These are phyloP conservation scores for Metroxylon sagu DNA, from an alignment of 176 grass and related monocot species.

Conservation along the genomic window DNA sequence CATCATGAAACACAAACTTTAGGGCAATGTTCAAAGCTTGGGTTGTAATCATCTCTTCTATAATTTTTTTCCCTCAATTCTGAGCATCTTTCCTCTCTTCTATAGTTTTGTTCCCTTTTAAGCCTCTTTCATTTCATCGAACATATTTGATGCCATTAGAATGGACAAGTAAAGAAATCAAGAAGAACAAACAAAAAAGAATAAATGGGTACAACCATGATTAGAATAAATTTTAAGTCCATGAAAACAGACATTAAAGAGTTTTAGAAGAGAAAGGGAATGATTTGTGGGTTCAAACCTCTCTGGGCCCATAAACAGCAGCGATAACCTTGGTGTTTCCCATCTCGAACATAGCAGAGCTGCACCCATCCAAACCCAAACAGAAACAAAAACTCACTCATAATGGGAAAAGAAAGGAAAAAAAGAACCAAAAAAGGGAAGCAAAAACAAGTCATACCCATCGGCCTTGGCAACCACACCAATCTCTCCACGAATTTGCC, in stretches of 20 bases:
- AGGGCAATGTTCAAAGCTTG: too few species aligned
- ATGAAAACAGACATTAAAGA: too few species aligned
- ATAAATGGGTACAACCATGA: not conserved
- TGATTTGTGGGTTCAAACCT: conserved; percentile 29
- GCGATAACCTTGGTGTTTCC: conserved; percentile 92
- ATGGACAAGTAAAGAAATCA: not conserved
- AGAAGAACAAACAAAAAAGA: not conserved
- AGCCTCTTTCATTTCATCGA: too few species aligned
- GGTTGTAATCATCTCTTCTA: too few species aligned
- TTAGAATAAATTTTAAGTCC: too few species aligned
- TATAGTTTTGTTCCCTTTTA: too few species aligned
- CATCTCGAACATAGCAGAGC: conserved; percentile 93
- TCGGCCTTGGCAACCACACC: conserved; percentile 61
- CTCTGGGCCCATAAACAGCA: conserved; percentile 72
- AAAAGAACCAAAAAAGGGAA: not conserved
- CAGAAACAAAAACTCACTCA: not conserved
- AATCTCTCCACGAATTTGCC: conserved; percentile 70
- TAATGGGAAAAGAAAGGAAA: not conserved
- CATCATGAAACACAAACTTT: too few species aligned
- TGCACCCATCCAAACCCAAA: conserved; percentile 13
- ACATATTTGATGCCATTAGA: too few species aligned
- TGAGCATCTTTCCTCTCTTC: too few species aligned
- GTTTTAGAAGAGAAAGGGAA: too few species aligned
- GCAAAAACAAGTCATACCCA: not conserved
- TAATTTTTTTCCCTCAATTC: too few species aligned